A percentile compares a stretch with the other conserved stretches of the same genome.
phyloP scores from a whole-genome alignment of 129 eudicot species.

The Deinandra increscens region DNA sequence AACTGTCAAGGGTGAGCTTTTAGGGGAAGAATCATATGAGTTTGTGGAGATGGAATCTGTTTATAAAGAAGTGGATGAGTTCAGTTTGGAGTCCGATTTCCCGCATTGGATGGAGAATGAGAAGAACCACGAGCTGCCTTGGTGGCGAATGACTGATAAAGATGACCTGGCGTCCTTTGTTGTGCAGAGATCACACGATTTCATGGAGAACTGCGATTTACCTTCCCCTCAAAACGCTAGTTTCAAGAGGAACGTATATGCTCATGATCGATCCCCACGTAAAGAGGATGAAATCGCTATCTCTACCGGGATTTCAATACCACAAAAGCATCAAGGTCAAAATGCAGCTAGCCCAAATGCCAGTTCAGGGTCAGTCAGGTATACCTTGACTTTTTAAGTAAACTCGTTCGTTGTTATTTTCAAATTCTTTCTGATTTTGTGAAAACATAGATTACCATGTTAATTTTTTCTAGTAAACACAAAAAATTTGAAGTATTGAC shows the following conservation, averaged over 20 bases:
- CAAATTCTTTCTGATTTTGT: neutral
- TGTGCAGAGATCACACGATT: constrained; percentile 59
- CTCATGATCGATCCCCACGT: constrained; percentile 10
- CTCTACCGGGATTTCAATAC: constrained; percentile 25
- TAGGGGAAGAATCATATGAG: constrained; percentile 49
- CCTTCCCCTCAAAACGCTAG: constrained; percentile 57
- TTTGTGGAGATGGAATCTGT: constrained; percentile 45
- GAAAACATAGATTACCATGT: neutral
- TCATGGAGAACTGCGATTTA: constrained; percentile 86
- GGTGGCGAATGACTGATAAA: constrained; percentile 87
- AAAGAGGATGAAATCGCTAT: constrained; percentile 28
- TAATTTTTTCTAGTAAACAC: neutral
- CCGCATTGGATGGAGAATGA: constrained; percentile 58
- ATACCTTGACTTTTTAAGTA: constrained; percentile 16
- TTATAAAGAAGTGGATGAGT: constrained; percentile 43
- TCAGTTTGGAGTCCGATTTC: constrained; percentile 45
- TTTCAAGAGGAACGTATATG: constrained; percentile 31
- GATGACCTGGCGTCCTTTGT: constrained; percentile 80
- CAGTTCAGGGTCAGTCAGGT: constrained; percentile 47
- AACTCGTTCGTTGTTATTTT: neutral
- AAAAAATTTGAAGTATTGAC: neutral
- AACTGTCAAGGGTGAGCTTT: constrained; percentile 30
- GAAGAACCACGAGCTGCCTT: constrained; percentile 49
- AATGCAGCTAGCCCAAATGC: constrained; percentile 23
- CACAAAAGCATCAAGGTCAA: constrained; percentile 20